phyloP scores from a whole-genome alignment of 768 basidiomycete genomes.

The Boletus rex-veris region DNA sequence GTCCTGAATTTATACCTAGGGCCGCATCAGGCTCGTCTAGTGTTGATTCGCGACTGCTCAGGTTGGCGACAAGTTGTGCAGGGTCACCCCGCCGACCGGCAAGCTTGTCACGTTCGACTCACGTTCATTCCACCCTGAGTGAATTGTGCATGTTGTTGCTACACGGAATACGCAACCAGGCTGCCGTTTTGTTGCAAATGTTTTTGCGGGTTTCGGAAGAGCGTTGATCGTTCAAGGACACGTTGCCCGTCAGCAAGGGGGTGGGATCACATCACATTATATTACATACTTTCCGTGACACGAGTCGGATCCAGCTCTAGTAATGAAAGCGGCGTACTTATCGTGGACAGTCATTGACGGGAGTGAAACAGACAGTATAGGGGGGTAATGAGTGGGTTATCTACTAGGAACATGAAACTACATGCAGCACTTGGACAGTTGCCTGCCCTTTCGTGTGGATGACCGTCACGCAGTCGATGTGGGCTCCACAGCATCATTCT shows the following conservation, averaged over 20 bases:
- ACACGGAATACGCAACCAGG: not conserved
- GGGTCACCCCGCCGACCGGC: not conserved
- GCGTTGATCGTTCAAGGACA: slow-evolving; percentile 7
- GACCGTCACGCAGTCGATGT: too few species aligned
- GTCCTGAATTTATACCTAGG: slow-evolving; percentile 17
- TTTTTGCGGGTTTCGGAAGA: not conserved
- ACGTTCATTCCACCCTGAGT: not conserved
- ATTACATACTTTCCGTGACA: not conserved
- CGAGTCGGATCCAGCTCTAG: not conserved
- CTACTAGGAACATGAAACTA: not conserved
- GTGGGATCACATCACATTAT: not conserved
- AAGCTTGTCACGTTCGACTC: not conserved
- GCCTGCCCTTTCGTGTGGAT: not conserved
- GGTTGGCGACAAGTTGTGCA: not conserved
- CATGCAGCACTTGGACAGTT: not conserved
- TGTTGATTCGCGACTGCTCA: not conserved
- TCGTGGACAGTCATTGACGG: not conserved
- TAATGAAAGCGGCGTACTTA: not conserved
- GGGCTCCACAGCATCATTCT: not conserved
- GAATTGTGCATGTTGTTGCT: not conserved
- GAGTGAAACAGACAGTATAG: not conserved
- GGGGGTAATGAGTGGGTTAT: not conserved
- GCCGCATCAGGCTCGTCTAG: slow-evolving; percentile 1
- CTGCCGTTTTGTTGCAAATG: not conserved
- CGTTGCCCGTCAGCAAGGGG: slow-evolving; percentile 2